A percentile compares a stretch with the other conserved stretches of the same genome.
Conservation (phyloP, 2,329 filamentous ascomycete species). For the Amphichorda felina region DNA sequence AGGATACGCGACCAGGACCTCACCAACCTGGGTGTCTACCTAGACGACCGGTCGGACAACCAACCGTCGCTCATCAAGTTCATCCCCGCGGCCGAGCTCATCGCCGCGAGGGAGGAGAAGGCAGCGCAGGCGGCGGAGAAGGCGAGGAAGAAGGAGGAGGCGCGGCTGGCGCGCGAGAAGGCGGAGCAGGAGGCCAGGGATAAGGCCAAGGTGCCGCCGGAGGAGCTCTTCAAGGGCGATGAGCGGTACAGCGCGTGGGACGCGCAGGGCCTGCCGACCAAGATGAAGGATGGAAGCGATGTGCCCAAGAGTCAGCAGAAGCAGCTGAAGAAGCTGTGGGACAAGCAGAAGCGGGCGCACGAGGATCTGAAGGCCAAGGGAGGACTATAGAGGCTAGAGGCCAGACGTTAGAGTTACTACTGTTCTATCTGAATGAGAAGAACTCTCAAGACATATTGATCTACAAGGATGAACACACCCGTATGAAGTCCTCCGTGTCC, state of each 20-base stretch:
- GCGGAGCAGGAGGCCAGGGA: conserved; percentile 41
- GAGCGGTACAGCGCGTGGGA: conserved; percentile 67
- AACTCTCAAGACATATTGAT: no score
- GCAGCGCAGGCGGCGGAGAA: conserved; percentile 50
- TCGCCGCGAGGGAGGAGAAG: conserved; percentile 47
- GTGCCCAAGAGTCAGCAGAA: conserved; percentile 70
- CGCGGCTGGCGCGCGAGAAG: conserved; percentile 34
- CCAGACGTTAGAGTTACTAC: no score
- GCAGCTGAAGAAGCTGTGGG: conserved; percentile 82
- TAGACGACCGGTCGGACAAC: conserved; percentile 65
- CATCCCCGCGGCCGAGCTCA: conserved; percentile 42
- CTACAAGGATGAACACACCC: no score
- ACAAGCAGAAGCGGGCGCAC: conserved; percentile 77
- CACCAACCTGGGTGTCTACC: conserved; percentile 72
- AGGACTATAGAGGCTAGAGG: conserved; percentile 7
- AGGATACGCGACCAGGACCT: conserved; percentile 70
- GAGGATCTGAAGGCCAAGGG: conserved; percentile 39
- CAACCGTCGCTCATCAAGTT: conserved; percentile 64
- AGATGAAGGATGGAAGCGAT: conserved; percentile 66
- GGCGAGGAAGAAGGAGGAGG: conserved; percentile 41
- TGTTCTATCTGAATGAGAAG: no score
- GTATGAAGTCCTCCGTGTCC: no score
- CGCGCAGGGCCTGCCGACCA: conserved; percentile 66
- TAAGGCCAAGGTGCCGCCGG: conserved; percentile 42
- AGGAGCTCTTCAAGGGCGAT: conserved; percentile 44